A percentile compares a stretch with the other conserved stretches of the same genome.
Conservation (phyloP, 345 rosid species). For the Anacardium occidentale region DNA sequence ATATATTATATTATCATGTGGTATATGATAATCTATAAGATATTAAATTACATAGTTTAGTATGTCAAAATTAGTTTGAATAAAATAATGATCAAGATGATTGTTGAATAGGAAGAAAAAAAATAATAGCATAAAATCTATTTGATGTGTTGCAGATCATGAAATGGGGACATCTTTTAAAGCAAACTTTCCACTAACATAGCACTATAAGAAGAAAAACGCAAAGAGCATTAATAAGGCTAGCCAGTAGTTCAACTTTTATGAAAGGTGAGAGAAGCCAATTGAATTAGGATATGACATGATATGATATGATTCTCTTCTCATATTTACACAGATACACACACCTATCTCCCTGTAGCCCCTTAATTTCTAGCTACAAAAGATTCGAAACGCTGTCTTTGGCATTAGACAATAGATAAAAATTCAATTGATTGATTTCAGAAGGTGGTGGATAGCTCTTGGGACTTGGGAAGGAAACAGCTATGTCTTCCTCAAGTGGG, state of each 20-base stretch:
- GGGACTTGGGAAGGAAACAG: conserved; percentile 29
- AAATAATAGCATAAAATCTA: background rate
- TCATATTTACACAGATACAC: background rate
- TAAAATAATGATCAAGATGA: background rate
- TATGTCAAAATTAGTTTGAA: background rate
- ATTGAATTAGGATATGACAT: background rate
- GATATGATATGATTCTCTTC: background rate
- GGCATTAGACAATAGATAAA: background rate
- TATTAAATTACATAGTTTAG: background rate
- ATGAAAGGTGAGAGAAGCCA: conserved; percentile 5
- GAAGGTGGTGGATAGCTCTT: conserved; percentile 10
- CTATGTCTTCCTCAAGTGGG: conserved; percentile 28
- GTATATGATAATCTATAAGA: background rate
- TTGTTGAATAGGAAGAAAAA: background rate
- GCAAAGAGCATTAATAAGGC: background rate
- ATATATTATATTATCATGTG: background rate
- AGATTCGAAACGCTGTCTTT: background rate
- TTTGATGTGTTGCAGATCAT: background rate
- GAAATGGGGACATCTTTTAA: background rate
- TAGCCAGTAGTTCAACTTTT: background rate
- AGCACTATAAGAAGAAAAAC: background rate
- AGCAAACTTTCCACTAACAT: background rate
- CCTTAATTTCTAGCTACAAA: background rate
- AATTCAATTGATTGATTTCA: background rate
- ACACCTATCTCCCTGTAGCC: background rate